Percentiles rank a stretch among this genome's conserved stretches.
Conservation (phyloP, 148 eudicot species). For the Beta vulgaris region DNA sequence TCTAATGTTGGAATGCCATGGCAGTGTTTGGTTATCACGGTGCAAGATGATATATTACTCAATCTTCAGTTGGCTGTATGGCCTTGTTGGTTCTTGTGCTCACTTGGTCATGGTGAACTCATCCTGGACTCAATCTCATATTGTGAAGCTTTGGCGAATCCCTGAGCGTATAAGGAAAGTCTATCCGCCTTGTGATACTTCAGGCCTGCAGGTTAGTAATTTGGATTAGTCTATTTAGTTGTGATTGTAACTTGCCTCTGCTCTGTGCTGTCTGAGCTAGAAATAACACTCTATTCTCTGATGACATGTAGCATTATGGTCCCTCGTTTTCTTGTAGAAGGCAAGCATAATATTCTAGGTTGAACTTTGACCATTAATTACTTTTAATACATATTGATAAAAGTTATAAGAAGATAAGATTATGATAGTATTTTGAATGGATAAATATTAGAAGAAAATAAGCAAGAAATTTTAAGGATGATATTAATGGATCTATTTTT, state of each 20-base stretch:
- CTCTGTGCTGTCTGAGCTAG: neutral
- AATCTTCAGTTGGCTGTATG: constrained; percentile 89
- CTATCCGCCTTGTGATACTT: constrained; percentile 97
- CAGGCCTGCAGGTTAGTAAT: constrained; percentile 81
- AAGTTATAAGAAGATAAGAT: too few relatives aligned
- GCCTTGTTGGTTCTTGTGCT: constrained; percentile 83
- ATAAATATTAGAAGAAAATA: too few relatives aligned
- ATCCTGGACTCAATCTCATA: constrained; percentile 91
- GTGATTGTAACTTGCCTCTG: neutral
- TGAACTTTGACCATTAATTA: too few relatives aligned
- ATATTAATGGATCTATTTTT: too few relatives aligned
- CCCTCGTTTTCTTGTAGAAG: too few relatives aligned
- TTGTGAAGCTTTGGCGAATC: constrained; percentile 83
- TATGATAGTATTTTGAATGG: too few relatives aligned
- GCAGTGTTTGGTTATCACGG: constrained; percentile 71
- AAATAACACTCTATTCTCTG: neutral
- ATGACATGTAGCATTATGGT: neutral
- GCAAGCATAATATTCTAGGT: too few relatives aligned
- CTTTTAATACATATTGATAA: too few relatives aligned
- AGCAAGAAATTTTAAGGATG: too few relatives aligned
- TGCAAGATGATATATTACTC: constrained; percentile 78
- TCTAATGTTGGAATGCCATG: constrained; percentile 28
- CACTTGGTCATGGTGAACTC: constrained; percentile 94
- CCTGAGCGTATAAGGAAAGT: constrained; percentile 64
- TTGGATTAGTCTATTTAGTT: neutral